phyloP scores from a whole-genome alignment of 176 grass and related monocot species.

The Musa schizocarpa region DNA sequence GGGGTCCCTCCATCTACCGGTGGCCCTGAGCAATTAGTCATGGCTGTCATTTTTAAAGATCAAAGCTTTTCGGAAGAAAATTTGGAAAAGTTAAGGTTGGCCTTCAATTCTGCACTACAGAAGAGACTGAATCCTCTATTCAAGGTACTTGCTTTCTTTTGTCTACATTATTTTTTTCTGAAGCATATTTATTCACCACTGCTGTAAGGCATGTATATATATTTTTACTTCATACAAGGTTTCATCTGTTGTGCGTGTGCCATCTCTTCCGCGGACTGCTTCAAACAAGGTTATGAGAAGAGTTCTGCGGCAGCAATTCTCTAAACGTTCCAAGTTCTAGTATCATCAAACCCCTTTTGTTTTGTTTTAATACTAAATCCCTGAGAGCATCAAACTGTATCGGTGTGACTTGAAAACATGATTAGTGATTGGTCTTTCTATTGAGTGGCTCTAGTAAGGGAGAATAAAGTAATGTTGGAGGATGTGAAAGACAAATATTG shows the following conservation, averaged over 20 bases:
- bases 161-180: neutral
- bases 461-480: too few relatives aligned
- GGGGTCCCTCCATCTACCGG: conserved; percentile 75
- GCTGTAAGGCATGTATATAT: neutral
- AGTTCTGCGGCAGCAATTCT: conserved; percentile 67
- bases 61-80: conserved; percentile 34
- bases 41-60: conserved; percentile 73
- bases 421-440: too few relatives aligned
- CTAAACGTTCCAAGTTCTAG: conserved; percentile 65
- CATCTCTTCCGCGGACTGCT: conserved; percentile 74
- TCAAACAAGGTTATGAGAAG: conserved; percentile 98
- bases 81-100: conserved; percentile 47
- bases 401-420: too few relatives aligned
- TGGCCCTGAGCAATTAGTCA: conserved; percentile 72
- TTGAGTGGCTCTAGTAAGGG: too few relatives aligned
- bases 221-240: conserved; percentile 31
- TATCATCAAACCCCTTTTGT: too few relatives aligned
- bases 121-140: conserved; percentile 94
- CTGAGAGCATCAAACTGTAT: too few relatives aligned
- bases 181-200: neutral
- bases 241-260: conserved; percentile 50
- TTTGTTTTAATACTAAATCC: too few relatives aligned
- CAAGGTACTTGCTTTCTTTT: conserved; percentile 40
- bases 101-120: conserved; percentile 65
- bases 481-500: too few relatives aligned